Base-by-base conservation (phyloP, 2,329 filamentous ascomycete genomes). In the Aspergillus sp. region DNA sequence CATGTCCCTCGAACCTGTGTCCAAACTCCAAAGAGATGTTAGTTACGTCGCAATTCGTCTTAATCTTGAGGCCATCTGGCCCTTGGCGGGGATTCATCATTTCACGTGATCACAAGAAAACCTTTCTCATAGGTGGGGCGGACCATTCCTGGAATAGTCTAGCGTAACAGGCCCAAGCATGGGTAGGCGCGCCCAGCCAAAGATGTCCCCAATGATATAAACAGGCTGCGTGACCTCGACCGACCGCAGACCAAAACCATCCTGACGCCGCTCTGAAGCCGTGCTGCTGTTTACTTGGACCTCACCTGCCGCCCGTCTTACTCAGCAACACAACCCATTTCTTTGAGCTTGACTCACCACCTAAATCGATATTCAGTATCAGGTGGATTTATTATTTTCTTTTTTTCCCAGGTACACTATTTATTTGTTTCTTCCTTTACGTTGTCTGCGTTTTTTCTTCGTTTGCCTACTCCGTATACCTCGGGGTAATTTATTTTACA, bases 131-230 rank as follows among this genome's bases (percentile, higher is more conserved):
- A 7, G 56, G 60, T 62, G 64, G 64, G 57, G 58, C 54, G 58
- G 48, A 27, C 73, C 71, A 75, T 50, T 15, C 70, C 66, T 3
- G 2, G 65, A 52, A 11, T 54, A 64, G 5, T 5, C 65, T 75
- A 75, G 73, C 55, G 65, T 48, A 24, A n/a, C 65, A 62, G 65
- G 67, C 64, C 70, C 68, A 73, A 74, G 72, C 73, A 75, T 74
- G 71, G 73, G 66, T 68, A 69, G 69, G 69, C 73, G 73, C 74
- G 74, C 66, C 69, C 68, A 68, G 64, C 66, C 57, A 65, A 70
- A 69, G 67, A 69, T 65, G 66, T 66, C 71, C 72, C 73, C 73
- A 74, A 77, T 77, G 74, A 77, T 77, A 77, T 77, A 77, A 77
- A 77, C 75, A 74, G 70, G 69, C 72, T 72, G 72, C 74, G 73